Base-by-base conservation (phyloP, 192 early-diverging fungal species). In the Backusella parvicylindrica region DNA sequence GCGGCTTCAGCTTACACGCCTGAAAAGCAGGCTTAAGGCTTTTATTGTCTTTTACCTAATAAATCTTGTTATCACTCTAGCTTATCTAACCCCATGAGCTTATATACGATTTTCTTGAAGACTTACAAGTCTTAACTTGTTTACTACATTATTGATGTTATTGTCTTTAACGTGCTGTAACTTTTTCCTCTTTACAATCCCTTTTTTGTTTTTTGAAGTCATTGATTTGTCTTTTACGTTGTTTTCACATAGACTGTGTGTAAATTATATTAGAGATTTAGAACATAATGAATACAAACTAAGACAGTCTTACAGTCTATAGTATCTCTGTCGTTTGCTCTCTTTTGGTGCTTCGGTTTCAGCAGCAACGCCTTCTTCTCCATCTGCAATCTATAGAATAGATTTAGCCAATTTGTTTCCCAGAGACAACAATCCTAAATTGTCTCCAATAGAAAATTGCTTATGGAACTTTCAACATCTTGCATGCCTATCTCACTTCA, bases 401-500 rank as follows among this genome's bases (percentile, higher is more conserved):
- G 0, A 32, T 64, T 64, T 64, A 64, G 63, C 56, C 56, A 63
- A 2, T 63, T 63, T 63, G 12, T 63, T 63, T 63, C 56, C 21
- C 56, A 63, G 56, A 37, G 36, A 63, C 56, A 63, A 6, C 56
- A 63, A 63, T 63, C 56, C 56, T 63, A 16, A 69, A 69, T 40
- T 35, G 35, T 40, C 35, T 40, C 35, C 68, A 69, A 69, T 41
- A 69, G 68, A 69, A 41, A 23, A 69, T 41, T 40, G 40, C 33
- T 37, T 2, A 37, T 37, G 36, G 7, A 37, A 37, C 7, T 7
- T 2, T 7, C 36, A 37, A 37, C 36, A 37, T 37, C 36, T 37
- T 37, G 7, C 36, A 37, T 37, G 36, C 36, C 36, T 37, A 37
- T 7, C 36, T 37, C 36, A 37, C 7, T 37, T 37, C 36, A 6